Percentiles rank a stretch among this genome's conserved stretches.
These are phyloP conservation scores for Parachlorella kessleri DNA, from an alignment of 139 green algal genomes.

Conservation along the genomic window DNA sequence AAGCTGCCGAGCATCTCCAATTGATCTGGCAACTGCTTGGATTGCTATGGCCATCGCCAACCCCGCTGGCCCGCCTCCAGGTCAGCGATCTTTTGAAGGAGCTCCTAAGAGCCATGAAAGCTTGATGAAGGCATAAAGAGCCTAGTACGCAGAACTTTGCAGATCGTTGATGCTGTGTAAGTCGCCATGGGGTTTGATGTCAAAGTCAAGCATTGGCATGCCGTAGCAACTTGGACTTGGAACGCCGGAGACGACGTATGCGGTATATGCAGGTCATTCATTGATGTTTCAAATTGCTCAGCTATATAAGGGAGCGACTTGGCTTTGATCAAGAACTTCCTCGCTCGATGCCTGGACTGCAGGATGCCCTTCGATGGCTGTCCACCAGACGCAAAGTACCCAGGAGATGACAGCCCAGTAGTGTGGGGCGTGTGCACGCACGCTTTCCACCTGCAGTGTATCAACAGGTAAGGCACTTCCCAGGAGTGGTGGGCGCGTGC, in stretches of 20 bases:
- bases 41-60: not conserved
- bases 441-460: constrained; percentile 74
- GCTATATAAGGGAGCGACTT: too few species aligned
- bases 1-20: not conserved
- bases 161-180: not conserved
- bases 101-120: not conserved
- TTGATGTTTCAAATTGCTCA: too few species aligned
- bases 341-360: too few species aligned
- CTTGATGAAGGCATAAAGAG: not conserved
- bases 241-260: constrained; percentile 70
- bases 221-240: constrained; percentile 65
- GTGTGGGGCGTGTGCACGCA: constrained; percentile 68
- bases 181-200: constrained; percentile 53
- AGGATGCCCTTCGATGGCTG: constrained; percentile 64
- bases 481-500: too few species aligned
- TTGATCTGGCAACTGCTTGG: too few species aligned
- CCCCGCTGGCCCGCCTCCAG: not conserved
- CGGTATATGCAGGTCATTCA: too few species aligned
- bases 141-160: not conserved
- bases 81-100: not conserved
- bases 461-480: constrained; percentile 41
- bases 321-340: too few species aligned
- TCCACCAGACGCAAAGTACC: constrained; percentile 61
- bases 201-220: constrained; percentile 64
- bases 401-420: constrained; percentile 64